These are phyloP conservation scores for Cornus controversa DNA, from an alignment of 148 eudicot species.

Conservation along the genomic window DNA sequence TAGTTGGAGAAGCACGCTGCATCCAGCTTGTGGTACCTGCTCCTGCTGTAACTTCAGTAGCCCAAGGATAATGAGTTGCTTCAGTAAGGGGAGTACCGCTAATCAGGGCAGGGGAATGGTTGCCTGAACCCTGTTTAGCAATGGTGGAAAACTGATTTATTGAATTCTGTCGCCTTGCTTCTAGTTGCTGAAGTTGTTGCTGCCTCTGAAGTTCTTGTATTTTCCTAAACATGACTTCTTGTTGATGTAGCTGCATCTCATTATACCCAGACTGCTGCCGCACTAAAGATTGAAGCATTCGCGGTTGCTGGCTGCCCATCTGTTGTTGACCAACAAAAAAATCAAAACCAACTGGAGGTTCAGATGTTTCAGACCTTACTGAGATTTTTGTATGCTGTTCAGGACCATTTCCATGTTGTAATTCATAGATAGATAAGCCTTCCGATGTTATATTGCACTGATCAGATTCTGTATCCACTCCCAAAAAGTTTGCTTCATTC, in stretches of 20 bases:
- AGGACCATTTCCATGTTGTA: conserved; percentile 49
- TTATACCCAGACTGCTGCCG: conserved; percentile 58
- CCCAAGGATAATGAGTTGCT: conserved; percentile 46
- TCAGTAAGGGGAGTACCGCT: conserved; percentile 57
- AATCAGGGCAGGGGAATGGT: conserved; percentile 35
- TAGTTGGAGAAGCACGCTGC: conserved; percentile 44
- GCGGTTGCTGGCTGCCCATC: conserved; percentile 58
- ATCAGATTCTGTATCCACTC: conserved; percentile 61
- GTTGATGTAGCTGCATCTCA: conserved; percentile 64
- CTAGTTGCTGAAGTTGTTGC: conserved; percentile 57
- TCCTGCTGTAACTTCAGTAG: conserved; percentile 51
- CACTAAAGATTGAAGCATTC: conserved; percentile 51
- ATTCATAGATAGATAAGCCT: conserved; percentile 51
- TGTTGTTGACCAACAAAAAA: conserved; percentile 78
- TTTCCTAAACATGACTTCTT: conserved; percentile 63
- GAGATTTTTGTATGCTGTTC: conserved; percentile 36
- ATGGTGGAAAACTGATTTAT: conserved; percentile 42
- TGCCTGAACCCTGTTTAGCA: conserved; percentile 49
- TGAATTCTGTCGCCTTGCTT: conserved; percentile 55
- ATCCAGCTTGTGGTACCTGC: conserved; percentile 64
- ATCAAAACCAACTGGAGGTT: conserved; percentile 57
- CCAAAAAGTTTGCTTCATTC: conserved; percentile 66
- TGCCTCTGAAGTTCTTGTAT: conserved; percentile 86
- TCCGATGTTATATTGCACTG: conserved; percentile 43
- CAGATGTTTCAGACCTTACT: conserved; percentile 48